Base-by-base conservation (phyloP, 1,139 yeast species). In the Saccharomycopsis hybrid region DNA sequence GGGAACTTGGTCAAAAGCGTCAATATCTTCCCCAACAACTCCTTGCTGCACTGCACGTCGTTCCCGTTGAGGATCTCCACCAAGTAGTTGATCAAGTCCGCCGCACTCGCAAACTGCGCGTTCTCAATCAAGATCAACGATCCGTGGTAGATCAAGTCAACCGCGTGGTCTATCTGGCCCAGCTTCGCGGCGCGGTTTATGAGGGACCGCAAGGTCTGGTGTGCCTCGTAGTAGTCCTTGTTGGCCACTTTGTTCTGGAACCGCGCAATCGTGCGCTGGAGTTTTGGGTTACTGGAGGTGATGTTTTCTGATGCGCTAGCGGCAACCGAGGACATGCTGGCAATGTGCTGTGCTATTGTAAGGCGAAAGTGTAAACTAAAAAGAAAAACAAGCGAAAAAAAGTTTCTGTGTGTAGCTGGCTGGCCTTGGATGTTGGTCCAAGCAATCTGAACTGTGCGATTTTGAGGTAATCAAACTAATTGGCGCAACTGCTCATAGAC, bases 141-240 rank as follows among this genome's bases (percentile, higher is more conserved):
- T 41, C 92, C 89, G 58, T 81, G 80, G 59, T 77, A 78, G 41
- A 90, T 72, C 52, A 89, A 69, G 50, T 85, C 89, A 49, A 80
- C 73, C 8, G 97, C 96, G 31, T 51, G 47, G 42, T 83, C 83
- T 3, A 67, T 65, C 55, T 84, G 80, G 56, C 79, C 78, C 35
- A 82, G 65, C 56, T 87, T 80, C 44, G 85, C 82, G 61, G 86
- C 84, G 61, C 98, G 73, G 57, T 89, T 88, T 44, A 86, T 88
- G 52, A 90, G 84, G 5, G 97, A 88, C 60, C 96, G 72, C 48
- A 90, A 74, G 0, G 96, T 90, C 65, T 90, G 97, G 62, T 90
- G 96, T 0, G 97, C 97, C 63, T 92, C 98, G 62, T 90, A 90
- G 67, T 74, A 88, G 49, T 89, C 85, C 2, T 89, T 89, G 46